Base-by-base conservation (phyloP, 2,329 filamentous ascomycete genomes). In the Cadophora malorum region DNA sequence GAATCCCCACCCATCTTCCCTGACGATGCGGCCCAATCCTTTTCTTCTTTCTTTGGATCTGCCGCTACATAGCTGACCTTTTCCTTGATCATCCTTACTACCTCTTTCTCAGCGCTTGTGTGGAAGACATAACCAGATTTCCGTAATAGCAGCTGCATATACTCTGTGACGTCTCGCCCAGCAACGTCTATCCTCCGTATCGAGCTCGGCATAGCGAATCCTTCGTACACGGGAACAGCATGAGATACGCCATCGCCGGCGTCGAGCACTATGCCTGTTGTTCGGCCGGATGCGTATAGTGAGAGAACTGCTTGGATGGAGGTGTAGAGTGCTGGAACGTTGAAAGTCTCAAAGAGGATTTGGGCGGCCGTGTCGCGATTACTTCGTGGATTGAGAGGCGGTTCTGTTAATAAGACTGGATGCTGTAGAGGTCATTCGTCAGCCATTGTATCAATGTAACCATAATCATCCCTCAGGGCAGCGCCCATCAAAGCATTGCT, bases 271-370 rank as follows among this genome's bases (percentile, higher is more conserved):
- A 98, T 94, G 74, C 96, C 96, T 4, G 96, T 98, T 28, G 96
- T 98, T 74, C 96, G 91, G 25, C 96, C 96, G 65, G 93, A 97
- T 65, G 96, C 95, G 81, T 99, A 99, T 69, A 99, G 84, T 58
- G 95, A 97, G 66, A 99, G 88, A 23, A 98, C 94, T 0, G 96
- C 96, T 83, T 99, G 96, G 74, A 99, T 97, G 1, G 94, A 97
- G 66, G 93, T 97, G 82, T 97, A 97, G 56, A 98, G 85, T 4
- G 96, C 96, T 14, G 96, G 96, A 12, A 98, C 95, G 78, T 98
- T 98, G 85, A 98, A 98, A 2, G 95, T 97, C 82, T 99, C 96
- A 81, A 99, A 99, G 66, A 99, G 89, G 72, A 99, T 96, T 80
- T 99, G 96, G 52, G 96, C 96, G 49, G 96, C 96, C 8, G 91